phyloP scores from a whole-genome alignment of 2,329 filamentous ascomycete genomes.

The Talaromyces sp. region DNA sequence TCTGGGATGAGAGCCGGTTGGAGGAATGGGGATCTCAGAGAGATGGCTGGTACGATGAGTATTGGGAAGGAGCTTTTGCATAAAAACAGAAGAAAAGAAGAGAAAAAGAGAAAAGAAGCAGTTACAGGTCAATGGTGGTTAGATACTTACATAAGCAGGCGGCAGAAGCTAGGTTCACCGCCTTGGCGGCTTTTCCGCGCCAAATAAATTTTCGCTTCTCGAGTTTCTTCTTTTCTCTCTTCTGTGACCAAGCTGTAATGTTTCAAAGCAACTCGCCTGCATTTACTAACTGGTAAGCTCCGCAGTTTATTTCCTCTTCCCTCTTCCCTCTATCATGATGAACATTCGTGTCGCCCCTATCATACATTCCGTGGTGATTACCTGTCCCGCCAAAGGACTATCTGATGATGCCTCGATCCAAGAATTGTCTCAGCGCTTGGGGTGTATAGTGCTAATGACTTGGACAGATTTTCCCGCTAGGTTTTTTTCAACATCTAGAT shows the following conservation, averaged over 20 bases:
- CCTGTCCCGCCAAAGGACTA: slow-evolving; percentile 59
- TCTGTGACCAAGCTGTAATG: slow-evolving; percentile 7
- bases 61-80: background rate
- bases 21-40: background rate
- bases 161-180: background rate
- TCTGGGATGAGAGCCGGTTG: background rate
- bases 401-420: background rate
- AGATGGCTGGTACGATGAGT: background rate
- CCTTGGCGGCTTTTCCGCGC: slow-evolving; percentile 2
- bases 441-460: background rate
- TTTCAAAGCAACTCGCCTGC: background rate
- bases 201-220: slow-evolving; percentile 1
- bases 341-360: slow-evolving; percentile 61
- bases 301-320: slow-evolving; percentile 5
- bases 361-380: slow-evolving; percentile 56
- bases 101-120: background rate
- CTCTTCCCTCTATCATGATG: slow-evolving; percentile 44
- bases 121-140: background rate
- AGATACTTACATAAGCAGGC: background rate
- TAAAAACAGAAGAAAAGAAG: background rate
- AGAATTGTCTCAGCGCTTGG: background rate
- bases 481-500: background rate
- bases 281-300: slow-evolving; percentile 3
- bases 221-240: slow-evolving; percentile 12
- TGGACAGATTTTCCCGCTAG: background rate